Base-by-base conservation (phyloP, 768 basidiomycete genomes). In the Leccinum broughii region DNA sequence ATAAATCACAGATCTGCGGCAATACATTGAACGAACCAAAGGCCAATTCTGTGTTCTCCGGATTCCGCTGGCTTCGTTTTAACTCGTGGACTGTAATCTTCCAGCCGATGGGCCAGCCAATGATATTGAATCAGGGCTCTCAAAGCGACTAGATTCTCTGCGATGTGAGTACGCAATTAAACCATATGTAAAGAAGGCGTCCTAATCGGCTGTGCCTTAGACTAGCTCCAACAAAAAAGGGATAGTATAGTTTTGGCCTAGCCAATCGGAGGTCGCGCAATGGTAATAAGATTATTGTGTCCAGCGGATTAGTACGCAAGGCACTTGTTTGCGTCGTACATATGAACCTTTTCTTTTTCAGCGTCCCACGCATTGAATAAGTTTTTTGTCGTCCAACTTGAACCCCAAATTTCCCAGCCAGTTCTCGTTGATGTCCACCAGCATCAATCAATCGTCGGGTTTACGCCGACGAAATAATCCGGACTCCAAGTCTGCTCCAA, bases 401-500 rank as follows among this genome's bases (percentile, higher is more conserved):
- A 34, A 34, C 17, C 17, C 17, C 15, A 39, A 7, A 37, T 8
- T 41, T 41, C n/a, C 39, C 17, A 41, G 39, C 39, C 17, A 41
- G 17, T 39, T 39, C 37, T 8, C 37, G 17, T 17, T 39, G 39
- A 41, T 41, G n/a, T 41, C 41, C 9, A 41, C 41, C 9, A 41
- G 41, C n/a, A 8, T 15, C 46, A 7, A 34, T 30, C 48, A 41
- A n/a, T n/a, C n/a, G 41, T 41, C 59, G 11, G 44, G 51, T 39
- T 22, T 67, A 48, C 64, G 57, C 32, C 53, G 59, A 34, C 66
- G 67, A 24, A 57, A 61, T 26, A n/a, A 50, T 17, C 17, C 44
- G 37, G 39, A 51, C 13, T 32, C 53, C 4, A 28, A 6, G 35
- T 34, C 52, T n/a, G n/a, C n/a, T 41, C 24, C 54, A 28, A 20